These are phyloP conservation scores for Tolypocladium nubicola DNA, from an alignment of 2,329 filamentous ascomycete species.

Conservation along the genomic window DNA sequence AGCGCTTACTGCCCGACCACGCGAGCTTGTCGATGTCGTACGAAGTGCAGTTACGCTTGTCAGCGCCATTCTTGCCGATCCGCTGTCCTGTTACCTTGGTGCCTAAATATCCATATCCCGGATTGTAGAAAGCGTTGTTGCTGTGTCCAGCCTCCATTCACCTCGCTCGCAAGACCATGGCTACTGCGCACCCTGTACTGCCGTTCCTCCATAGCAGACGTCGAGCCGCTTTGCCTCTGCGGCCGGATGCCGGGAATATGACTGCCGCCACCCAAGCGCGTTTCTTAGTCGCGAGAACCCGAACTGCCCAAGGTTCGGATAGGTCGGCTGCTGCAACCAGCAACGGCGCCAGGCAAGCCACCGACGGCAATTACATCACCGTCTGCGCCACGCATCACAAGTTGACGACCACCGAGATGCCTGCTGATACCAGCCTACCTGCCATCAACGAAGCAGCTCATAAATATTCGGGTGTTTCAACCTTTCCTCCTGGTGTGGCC, in stretches of 20 bases:
- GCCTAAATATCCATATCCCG: not conserved
- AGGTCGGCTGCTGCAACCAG: not conserved
- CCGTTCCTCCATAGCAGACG: too few relatives aligned
- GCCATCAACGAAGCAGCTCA: too few relatives aligned
- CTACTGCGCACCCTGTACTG: too few relatives aligned
- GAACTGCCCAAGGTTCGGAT: not conserved
- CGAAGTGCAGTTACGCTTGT: not conserved
- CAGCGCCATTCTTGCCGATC: not conserved
- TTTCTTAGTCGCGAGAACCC: not conserved
- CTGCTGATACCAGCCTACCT: too few relatives aligned
- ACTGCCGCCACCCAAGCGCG: not conserved
- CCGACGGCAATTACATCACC: not conserved
- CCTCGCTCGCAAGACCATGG: too few relatives aligned
- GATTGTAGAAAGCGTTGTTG: not conserved
- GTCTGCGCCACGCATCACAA: too few relatives aligned
- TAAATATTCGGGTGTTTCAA: too few relatives aligned
- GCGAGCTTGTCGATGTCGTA: not conserved
- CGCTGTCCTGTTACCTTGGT: not conserved
- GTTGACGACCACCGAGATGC: too few relatives aligned
- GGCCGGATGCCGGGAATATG: not conserved
- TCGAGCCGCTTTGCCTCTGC: too few relatives aligned
- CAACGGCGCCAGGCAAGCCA: not conserved
- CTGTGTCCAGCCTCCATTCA: too few relatives aligned
- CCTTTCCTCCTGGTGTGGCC: too few relatives aligned
- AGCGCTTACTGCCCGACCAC: not conserved